Evolutionary conservation across 2,329 filamentous ascomycete species (phyloP), one percentile per base, ranked within the genome.

Genomic region (Fusarium brachygibbosum): DNA sequence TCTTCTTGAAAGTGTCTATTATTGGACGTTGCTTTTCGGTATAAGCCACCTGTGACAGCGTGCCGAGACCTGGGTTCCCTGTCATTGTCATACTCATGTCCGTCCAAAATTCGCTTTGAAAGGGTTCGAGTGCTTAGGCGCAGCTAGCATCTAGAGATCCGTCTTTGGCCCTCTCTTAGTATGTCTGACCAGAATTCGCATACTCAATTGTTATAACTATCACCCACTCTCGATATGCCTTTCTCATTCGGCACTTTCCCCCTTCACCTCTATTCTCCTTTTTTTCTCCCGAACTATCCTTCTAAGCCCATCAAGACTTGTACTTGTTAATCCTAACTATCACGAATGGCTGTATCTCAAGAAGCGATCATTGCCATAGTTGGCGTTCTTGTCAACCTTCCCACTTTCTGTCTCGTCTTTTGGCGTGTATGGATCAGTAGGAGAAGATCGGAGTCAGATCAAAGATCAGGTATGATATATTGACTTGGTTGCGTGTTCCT

Each of bases 281-380:
- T 32, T 17, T 12, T 32, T 44, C 28, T 13, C 10, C 11, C 16
- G 10, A 1, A 7, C 14, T 13, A 12, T 16, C 16, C 29, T 17
- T 17, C 14, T 32, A 5, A 4, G 6, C 23, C 19, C 7, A 14
- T 13, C 7, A 34, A 14, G 3, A 6, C 19, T 17, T 9, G 5
- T 5, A 17, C 29, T 32, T 13, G n/a, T 14, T 23, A 2, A 9
- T 11, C 7, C 12, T 31, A 8, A 2, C 3, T 9, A 34, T n/a
- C 5, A 34, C 13, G 6, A 25, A 48, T 34, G 29, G 16, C 45
- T 5, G 5, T n/a, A 14, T 48, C 45, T 25, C 45, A 49, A 17
- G 46, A 49, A 25, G 46, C 21, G 6, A 25, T 49, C 21, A 9
- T 50, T 19, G 23, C 23, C 21, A 50, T 50, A 28, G 21, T 50